Evolutionary conservation across 768 basidiomycete genomes (phyloP).

Genomic region (Lenzites betulinus): DNA sequence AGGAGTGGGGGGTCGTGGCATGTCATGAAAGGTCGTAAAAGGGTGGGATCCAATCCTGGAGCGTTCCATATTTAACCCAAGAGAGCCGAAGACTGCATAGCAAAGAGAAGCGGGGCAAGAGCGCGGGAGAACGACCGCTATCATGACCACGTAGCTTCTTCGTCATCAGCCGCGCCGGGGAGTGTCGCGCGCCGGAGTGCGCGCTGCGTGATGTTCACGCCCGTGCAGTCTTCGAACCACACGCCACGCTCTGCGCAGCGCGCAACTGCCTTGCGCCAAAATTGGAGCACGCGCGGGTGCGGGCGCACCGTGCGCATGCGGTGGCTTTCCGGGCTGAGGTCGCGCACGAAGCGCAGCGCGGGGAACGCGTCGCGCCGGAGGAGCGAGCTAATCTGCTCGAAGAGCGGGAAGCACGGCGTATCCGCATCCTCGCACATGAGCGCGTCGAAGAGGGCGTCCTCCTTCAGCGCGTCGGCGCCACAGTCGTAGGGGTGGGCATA

Average conservation of each 20-base stretch:
- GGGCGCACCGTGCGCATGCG: constrained; percentile 47
- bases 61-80: background rate
- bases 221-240: constrained; percentile 65
- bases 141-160: too few relatives aligned
- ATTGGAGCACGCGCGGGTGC: constrained; percentile 40
- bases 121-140: too few relatives aligned
- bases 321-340: constrained; percentile 64
- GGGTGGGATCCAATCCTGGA: background rate
- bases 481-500: background rate
- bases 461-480: background rate
- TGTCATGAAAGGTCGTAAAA: constrained; percentile 1
- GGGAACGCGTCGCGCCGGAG: constrained; percentile 64
- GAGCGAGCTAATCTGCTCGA: constrained; percentile 64
- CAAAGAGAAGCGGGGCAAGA: background rate
- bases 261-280: constrained; percentile 42
- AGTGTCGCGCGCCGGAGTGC: constrained; percentile 39
- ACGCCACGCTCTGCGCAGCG: constrained; percentile 56
- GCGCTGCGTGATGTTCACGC: constrained; percentile 56
- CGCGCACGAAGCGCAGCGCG: constrained; percentile 57
- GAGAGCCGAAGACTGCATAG: background rate
- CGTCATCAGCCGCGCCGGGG: background rate
- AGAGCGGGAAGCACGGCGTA: constrained; percentile 62
- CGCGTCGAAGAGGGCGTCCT: constrained; percentile 16
- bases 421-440: constrained; percentile 30
- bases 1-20: background rate